phyloP scores from a whole-genome alignment of 441 rosid genomes.

The Jatropha multifida region DNA sequence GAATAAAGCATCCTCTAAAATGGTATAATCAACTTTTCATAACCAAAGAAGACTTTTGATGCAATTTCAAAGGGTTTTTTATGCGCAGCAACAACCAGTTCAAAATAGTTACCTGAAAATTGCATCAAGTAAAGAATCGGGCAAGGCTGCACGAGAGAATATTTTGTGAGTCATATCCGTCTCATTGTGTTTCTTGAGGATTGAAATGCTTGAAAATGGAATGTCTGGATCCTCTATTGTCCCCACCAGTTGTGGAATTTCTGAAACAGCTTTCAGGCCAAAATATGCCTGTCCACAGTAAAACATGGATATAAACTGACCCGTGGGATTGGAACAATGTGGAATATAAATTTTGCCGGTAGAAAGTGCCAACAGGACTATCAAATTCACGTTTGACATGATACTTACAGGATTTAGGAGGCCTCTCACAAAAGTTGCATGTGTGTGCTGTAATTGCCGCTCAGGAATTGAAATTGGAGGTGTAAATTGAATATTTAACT shows the following conservation, averaged over 20 bases:
- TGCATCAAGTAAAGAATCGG: conserved; percentile 66
- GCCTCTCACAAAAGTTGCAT: conserved; percentile 86
- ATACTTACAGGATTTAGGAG: conserved; percentile 75
- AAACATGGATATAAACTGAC: conserved; percentile 6
- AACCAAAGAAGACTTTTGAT: neutral
- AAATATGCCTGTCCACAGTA: conserved; percentile 59
- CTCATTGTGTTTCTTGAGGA: conserved; percentile 55
- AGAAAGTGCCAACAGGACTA: neutral
- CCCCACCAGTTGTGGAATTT: conserved; percentile 76
- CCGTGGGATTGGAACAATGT: neutral
- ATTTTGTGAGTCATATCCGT: conserved; percentile 73
- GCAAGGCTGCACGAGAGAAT: conserved; percentile 62
- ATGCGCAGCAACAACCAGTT: neutral
- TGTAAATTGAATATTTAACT: conserved; percentile 58
- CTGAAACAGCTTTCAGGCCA: conserved; percentile 57
- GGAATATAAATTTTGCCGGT: neutral
- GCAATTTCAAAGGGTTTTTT: neutral
- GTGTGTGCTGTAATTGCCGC: conserved; percentile 84
- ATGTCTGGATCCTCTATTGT: conserved; percentile 72
- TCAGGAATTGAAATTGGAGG: conserved; percentile 68
- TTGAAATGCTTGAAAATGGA: conserved; percentile 78
- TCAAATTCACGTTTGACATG: conserved; percentile 5
- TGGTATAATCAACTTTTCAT: neutral
- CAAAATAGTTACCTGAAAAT: conserved; percentile 63
- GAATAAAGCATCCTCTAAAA: neutral